These are phyloP conservation scores for Craterostigma plantagineum DNA, from an alignment of 257 asterid genomes.

Conservation along the genomic window DNA sequence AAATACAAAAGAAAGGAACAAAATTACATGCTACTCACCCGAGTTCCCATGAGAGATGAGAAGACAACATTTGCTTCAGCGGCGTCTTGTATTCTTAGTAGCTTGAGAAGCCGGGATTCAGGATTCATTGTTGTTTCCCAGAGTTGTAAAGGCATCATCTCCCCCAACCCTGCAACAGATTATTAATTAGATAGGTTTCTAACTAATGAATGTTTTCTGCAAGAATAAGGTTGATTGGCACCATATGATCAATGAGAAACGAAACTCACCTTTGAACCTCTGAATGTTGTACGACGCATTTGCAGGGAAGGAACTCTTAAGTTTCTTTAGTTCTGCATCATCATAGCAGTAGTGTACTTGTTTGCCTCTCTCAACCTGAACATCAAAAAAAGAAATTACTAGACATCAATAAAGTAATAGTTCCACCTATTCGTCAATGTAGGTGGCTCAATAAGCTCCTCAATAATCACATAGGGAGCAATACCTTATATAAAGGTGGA, in stretches of 20 bases:
- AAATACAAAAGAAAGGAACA: not conserved
- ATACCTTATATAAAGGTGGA: constrained; percentile 93
- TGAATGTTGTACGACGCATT: constrained; percentile 92
- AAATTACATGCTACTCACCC: constrained; percentile 27
- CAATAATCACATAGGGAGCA: not conserved
- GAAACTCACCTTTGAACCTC: constrained; percentile 75
- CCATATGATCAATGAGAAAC: not conserved
- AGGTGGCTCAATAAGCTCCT: not conserved
- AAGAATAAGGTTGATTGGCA: not conserved
- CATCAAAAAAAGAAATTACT: not conserved
- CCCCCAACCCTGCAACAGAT: constrained; percentile 69
- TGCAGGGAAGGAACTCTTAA: constrained; percentile 58
- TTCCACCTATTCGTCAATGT: not conserved
- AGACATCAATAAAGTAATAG: not conserved
- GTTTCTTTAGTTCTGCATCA: constrained; percentile 55
- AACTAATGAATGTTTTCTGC: no score
- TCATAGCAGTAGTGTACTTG: constrained; percentile 72
- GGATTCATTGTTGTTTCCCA: constrained; percentile 98
- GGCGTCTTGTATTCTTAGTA: constrained; percentile 61
- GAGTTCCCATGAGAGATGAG: constrained; percentile 92
- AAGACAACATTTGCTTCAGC: constrained; percentile 77
- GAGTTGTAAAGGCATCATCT: constrained; percentile 98
- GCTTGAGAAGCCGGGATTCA: constrained; percentile 64
- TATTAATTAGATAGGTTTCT: constrained; percentile 1
- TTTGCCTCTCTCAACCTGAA: constrained; percentile 91